Evolutionary conservation across 2,329 filamentous ascomycete genomes (phyloP).

Genomic region (Akanthomyces muscarius): DNA sequence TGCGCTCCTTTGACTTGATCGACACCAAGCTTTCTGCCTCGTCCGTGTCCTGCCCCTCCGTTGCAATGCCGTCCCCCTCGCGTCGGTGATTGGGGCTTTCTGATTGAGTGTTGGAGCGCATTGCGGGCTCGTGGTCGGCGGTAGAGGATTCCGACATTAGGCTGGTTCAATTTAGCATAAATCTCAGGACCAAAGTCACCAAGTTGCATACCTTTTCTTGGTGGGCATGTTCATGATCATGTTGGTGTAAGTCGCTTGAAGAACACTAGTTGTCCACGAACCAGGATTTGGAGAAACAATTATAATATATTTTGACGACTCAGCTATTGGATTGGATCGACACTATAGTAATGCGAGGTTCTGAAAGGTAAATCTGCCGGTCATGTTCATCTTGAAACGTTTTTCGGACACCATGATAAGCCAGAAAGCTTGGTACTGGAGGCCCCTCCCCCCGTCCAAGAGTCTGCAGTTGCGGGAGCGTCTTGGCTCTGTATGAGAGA

Average conservation of each 20-base stretch:
- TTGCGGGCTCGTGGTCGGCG: too few relatives aligned
- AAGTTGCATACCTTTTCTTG: background rate
- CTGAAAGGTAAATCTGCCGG: background rate
- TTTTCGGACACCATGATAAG: background rate
- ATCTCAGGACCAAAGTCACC: background rate
- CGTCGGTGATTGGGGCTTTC: too few relatives aligned
- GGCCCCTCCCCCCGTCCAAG: background rate
- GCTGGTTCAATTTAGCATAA: background rate
- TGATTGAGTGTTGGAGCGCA: too few relatives aligned
- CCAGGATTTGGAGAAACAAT: background rate
- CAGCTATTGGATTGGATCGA: constrained; percentile 6
- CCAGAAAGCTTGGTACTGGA: background rate
- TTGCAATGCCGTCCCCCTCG: too few relatives aligned
- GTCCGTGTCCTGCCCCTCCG: background rate
- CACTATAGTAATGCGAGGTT: background rate
- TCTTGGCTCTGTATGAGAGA: constrained; percentile 5
- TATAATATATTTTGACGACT: background rate
- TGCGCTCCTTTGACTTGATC: background rate
- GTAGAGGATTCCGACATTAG: background rate
- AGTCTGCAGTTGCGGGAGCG: background rate
- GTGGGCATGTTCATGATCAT: too few relatives aligned
- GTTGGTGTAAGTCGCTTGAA: too few relatives aligned
- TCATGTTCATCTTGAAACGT: constrained; percentile 3
- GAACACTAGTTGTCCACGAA: background rate
- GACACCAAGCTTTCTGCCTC: background rate